Percentiles rank a stretch among this genome's conserved stretches.
Evolutionary conservation across 2,329 filamentous ascomycete species (phyloP).

Genomic region (Atkinsonella hypoxylon): DNA sequence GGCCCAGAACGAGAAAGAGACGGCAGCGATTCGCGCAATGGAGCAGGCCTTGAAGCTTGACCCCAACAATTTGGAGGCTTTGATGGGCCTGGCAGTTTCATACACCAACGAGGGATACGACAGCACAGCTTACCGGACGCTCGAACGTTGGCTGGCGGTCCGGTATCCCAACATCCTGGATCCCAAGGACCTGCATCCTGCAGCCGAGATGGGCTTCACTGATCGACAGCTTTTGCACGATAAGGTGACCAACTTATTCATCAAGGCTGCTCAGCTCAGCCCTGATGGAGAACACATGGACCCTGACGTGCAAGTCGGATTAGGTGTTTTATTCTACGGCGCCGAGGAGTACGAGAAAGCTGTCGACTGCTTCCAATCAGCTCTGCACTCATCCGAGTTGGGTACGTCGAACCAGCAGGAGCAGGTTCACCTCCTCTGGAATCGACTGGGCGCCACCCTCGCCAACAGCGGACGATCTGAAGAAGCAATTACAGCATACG

Average conservation of each 20-base stretch:
- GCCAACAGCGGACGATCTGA: constrained; percentile 89
- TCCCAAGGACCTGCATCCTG: constrained; percentile 57
- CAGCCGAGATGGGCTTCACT: constrained; percentile 84
- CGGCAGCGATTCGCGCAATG: constrained; percentile 84
- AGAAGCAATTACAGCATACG: constrained; percentile 94
- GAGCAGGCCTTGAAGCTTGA: constrained; percentile 86
- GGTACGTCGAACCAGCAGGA: constrained; percentile 74
- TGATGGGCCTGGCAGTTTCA: constrained; percentile 92
- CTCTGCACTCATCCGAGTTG: constrained; percentile 72
- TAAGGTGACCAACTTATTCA: constrained; percentile 82
- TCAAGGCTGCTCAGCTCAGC: constrained; percentile 81
- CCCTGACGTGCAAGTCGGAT: constrained; percentile 91
- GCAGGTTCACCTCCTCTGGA: constrained; percentile 92
- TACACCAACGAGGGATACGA: constrained; percentile 99
- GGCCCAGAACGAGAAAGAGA: constrained; percentile 97
- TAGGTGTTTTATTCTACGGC: constrained; percentile 95
- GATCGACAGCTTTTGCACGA: constrained; percentile 83
- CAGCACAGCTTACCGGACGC: constrained; percentile 86
- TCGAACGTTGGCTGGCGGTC: constrained; percentile 92
- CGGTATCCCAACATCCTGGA: constrained; percentile 81
- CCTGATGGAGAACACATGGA: constrained; percentile 94
- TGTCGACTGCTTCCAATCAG: constrained; percentile 93
- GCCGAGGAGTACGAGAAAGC: constrained; percentile 97
- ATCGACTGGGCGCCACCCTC: constrained; percentile 86
- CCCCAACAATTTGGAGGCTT: constrained; percentile 70